These are phyloP conservation scores for Eucalyptus polyanthemos DNA, from an alignment of 345 rosid genomes.

Conservation along the genomic window DNA sequence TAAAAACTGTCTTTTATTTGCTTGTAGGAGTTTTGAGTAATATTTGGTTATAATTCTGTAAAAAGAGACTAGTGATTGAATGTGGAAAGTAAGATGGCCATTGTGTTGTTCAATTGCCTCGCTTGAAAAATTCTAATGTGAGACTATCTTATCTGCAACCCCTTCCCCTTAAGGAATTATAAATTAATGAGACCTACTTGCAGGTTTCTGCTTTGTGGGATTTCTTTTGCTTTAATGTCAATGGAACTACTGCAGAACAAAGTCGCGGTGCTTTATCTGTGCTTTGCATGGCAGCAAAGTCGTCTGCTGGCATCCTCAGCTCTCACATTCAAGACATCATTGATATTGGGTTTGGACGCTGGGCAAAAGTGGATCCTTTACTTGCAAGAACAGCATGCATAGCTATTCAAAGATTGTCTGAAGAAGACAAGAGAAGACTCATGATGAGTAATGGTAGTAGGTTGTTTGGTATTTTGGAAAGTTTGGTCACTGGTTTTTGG, in stretches of 20 bases:
- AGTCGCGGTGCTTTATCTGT: conserved; percentile 90
- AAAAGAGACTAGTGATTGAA: not conserved
- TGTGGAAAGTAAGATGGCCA: not conserved
- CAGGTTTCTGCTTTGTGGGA: conserved; percentile 95
- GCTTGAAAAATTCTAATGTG: not conserved
- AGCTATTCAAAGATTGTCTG: conserved; percentile 81
- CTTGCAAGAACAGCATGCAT: conserved; percentile 88
- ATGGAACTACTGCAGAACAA: conserved; percentile 83
- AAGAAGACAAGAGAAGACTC: conserved; percentile 71
- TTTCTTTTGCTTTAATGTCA: conserved; percentile 87
- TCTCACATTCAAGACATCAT: conserved; percentile 88
- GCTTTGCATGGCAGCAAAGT: conserved; percentile 97
- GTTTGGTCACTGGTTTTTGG: conserved; percentile 71
- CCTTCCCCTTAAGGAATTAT: not conserved
- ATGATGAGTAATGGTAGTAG: conserved; percentile 60
- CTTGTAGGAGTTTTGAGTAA: not conserved
- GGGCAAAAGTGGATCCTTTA: conserved; percentile 95
- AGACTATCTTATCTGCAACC: not conserved
- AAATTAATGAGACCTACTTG: not conserved
- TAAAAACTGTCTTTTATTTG: not conserved
- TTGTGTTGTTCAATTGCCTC: not conserved
- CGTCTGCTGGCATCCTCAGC: conserved; percentile 65
- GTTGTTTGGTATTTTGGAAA: conserved; percentile 62
- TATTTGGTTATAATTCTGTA: not conserved
- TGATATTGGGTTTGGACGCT: conserved; percentile 98